A percentile compares a stretch with the other conserved stretches of the same genome.
These are phyloP conservation scores for Fomitopsis pinicola DNA, from an alignment of 1,284 basidiomycete species.

Conservation along the genomic window DNA sequence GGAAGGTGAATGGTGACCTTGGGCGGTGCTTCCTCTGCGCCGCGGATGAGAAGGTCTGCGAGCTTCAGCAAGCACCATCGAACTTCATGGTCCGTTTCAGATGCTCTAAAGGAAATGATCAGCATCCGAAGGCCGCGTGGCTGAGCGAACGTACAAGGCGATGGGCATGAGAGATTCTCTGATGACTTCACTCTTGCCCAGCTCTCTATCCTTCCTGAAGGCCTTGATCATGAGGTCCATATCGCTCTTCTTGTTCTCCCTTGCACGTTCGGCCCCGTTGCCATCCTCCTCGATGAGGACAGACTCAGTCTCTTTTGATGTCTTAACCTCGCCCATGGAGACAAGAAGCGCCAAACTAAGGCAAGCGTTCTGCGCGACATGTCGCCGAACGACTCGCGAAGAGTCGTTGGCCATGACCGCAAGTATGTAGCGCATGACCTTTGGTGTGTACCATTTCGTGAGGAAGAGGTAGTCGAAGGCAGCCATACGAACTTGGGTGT, in stretches of 20 bases:
- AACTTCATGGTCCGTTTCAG: constrained; percentile 80
- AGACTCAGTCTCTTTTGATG: constrained; percentile 70
- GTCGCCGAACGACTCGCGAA: constrained; percentile 78
- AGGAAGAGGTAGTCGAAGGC: constrained; percentile 95
- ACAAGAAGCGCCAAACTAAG: constrained; percentile 87
- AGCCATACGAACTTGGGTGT: constrained; percentile 84
- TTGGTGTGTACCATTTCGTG: constrained; percentile 82
- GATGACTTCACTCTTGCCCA: constrained; percentile 79
- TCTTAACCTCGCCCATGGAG: constrained; percentile 87
- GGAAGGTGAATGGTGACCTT: constrained; percentile 84
- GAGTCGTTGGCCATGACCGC: constrained; percentile 87
- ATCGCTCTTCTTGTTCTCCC: constrained; percentile 77
- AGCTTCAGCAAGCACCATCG: constrained; percentile 91
- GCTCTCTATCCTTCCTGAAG: constrained; percentile 78
- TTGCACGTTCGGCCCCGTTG: constrained; percentile 60
- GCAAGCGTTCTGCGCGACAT: constrained; percentile 83
- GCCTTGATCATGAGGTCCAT: constrained; percentile 79
- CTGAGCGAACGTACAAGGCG: constrained; percentile 55
- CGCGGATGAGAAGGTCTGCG: constrained; percentile 85
- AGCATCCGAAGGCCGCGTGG: neutral
- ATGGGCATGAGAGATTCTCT: constrained; percentile 80
- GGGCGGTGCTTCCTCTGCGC: constrained; percentile 79
- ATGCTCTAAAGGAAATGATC: constrained; percentile 41
- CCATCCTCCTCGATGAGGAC: constrained; percentile 85
- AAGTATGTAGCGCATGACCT: constrained; percentile 86